phyloP scores from a whole-genome alignment of 2,329 filamentous ascomycete genomes.

The Elsinoe australis region DNA sequence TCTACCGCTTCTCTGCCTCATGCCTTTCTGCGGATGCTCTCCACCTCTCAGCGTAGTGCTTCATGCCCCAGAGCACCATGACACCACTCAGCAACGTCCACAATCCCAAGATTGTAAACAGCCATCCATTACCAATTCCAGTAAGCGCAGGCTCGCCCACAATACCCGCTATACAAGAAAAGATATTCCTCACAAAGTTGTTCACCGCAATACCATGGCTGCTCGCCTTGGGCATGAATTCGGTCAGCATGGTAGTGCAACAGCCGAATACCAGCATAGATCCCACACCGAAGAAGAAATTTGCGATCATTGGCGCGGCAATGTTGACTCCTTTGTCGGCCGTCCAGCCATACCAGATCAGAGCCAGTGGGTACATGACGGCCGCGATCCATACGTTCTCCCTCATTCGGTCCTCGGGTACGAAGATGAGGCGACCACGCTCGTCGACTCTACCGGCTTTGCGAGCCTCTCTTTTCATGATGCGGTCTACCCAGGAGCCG shows the following conservation, averaged over 20 bases:
- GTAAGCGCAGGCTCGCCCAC: slow-evolving; percentile 63
- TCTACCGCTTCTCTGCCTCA: background rate
- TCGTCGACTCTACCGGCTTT: slow-evolving; percentile 61
- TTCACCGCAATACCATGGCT: slow-evolving; percentile 71
- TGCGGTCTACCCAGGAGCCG: slow-evolving; percentile 69
- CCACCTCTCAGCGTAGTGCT: slow-evolving; percentile 29
- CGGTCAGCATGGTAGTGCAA: slow-evolving; percentile 74
- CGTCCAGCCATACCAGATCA: slow-evolving; percentile 74
- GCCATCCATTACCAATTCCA: slow-evolving; percentile 66
- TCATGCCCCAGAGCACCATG: slow-evolving; percentile 30
- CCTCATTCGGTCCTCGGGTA: slow-evolving; percentile 73
- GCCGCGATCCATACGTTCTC: slow-evolving; percentile 75
- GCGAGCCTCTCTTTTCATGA: slow-evolving; percentile 71
- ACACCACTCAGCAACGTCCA: slow-evolving; percentile 26
- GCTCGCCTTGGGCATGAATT: slow-evolving; percentile 67
- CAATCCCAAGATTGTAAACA: slow-evolving; percentile 53
- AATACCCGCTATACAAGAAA: slow-evolving; percentile 62
- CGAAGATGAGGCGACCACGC: slow-evolving; percentile 56
- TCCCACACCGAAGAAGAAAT: slow-evolving; percentile 58
- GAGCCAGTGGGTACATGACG: slow-evolving; percentile 58
- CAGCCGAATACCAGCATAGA: slow-evolving; percentile 72
- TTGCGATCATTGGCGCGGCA: slow-evolving; percentile 29
- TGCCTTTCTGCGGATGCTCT: slow-evolving; percentile 19
- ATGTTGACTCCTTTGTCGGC: slow-evolving; percentile 49
- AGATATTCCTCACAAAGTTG: slow-evolving; percentile 73